A percentile compares a stretch with the other conserved stretches of the same genome.
These are phyloP conservation scores for Candida tetrigidarum DNA, from an alignment of 1,139 yeast genomes.

Conservation along the genomic window DNA sequence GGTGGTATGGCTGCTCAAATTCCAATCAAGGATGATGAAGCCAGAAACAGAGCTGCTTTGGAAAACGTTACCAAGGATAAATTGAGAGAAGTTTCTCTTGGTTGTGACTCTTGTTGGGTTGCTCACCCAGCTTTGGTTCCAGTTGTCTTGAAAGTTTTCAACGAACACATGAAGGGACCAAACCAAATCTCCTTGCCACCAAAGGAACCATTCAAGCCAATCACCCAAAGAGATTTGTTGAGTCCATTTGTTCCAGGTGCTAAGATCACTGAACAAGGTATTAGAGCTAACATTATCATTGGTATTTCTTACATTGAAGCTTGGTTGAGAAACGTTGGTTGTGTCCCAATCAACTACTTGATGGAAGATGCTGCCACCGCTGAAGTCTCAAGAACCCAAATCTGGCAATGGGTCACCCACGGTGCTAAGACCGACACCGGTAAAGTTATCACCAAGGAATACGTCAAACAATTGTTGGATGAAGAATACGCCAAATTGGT, in stretches of 20 bases:
- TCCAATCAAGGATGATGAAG: conserved; percentile 71
- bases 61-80: conserved; percentile 74
- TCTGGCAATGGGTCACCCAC: conserved; percentile 86
- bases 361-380: conserved; percentile 94
- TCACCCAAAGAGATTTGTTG: conserved; percentile 70
- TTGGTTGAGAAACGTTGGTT: conserved; percentile 79
- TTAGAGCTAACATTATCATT: conserved; percentile 69
- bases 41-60: conserved; percentile 68
- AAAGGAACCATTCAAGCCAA: conserved; percentile 40
- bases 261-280: conserved; percentile 70
- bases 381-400: conserved; percentile 80
- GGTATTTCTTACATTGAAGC: conserved; percentile 83
- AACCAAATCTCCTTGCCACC: conserved; percentile 75
- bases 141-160: conserved; percentile 75
- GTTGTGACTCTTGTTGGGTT: conserved; percentile 85
- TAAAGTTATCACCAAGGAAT: conserved; percentile 58
- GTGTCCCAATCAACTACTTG: conserved; percentile 81
- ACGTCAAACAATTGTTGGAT: conserved; percentile 55
- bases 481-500: conserved; percentile 67
- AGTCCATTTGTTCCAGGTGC: conserved; percentile 72
- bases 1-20: conserved; percentile 90
- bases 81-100: conserved; percentile 73
- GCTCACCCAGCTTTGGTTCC: conserved; percentile 82
- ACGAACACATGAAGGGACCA: conserved; percentile 83
- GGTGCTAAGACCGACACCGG: conserved; percentile 66